Conservation (phyloP, 257 asterid species). For the Cinchona pubescens region DNA sequence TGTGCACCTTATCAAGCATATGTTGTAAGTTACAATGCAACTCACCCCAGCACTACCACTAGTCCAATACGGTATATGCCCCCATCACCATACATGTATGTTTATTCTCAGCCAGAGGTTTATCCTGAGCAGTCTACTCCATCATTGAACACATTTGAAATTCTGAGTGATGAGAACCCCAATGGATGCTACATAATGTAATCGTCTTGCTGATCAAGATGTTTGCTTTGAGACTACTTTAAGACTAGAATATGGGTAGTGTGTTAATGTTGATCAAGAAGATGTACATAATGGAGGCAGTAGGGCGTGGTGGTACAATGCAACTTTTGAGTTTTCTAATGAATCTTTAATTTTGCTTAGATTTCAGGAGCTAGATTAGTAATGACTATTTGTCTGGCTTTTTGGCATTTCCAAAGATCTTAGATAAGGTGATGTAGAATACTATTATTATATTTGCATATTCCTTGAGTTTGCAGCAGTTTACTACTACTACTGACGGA, state of each 20-base stretch:
- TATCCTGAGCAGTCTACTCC: slow-evolving; percentile 31
- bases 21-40: slow-evolving; percentile 59
- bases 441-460: background rate
- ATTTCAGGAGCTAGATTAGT: slow-evolving; percentile 11
- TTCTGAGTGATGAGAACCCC: slow-evolving; percentile 81
- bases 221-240: background rate
- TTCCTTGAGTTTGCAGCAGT: background rate
- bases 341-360: slow-evolving; percentile 23
- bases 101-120: slow-evolving; percentile 30
- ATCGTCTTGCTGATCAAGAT: slow-evolving; percentile 15
- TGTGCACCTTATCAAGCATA: slow-evolving; percentile 42
- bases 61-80: slow-evolving; percentile 49
- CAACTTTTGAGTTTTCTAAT: slow-evolving; percentile 4
- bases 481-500: background rate
- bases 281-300: slow-evolving; percentile 9
- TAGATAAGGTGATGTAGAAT: background rate
- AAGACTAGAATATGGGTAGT: background rate
- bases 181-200: slow-evolving; percentile 65
- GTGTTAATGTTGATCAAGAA: slow-evolving; percentile 1
- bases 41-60: slow-evolving; percentile 37
- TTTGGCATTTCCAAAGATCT: slow-evolving; percentile 1
- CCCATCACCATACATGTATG: slow-evolving; percentile 43
- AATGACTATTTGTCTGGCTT: slow-evolving; percentile 11
- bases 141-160: slow-evolving; percentile 55
- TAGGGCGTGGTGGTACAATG: slow-evolving; percentile 5